Percentiles rank a stretch among this genome's conserved stretches.
These are phyloP conservation scores for Trichosporon asahii DNA, from an alignment of 1,284 basidiomycete genomes.

Conservation along the genomic window DNA sequence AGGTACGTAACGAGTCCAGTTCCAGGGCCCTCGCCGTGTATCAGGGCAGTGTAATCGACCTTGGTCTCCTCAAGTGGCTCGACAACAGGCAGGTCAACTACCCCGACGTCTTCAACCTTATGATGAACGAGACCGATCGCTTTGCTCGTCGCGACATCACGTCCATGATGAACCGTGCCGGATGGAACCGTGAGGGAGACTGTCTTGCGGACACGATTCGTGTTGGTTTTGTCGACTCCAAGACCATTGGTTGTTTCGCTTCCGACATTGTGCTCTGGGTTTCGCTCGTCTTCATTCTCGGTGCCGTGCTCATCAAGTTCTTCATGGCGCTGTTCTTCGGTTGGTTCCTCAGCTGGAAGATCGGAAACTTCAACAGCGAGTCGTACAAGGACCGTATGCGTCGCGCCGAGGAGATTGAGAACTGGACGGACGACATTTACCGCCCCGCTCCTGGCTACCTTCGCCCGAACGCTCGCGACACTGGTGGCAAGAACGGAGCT, in stretches of 20 bases:
- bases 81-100: slow-evolving; percentile 72
- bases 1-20: slow-evolving; percentile 59
- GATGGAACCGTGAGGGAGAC: slow-evolving; percentile 61
- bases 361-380: slow-evolving; percentile 91
- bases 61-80: slow-evolving; percentile 79
- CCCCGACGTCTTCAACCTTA: slow-evolving; percentile 73
- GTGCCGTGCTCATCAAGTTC: slow-evolving; percentile 93
- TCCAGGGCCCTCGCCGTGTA: slow-evolving; percentile 15
- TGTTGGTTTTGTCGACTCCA: slow-evolving; percentile 91
- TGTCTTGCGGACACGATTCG: slow-evolving; percentile 83
- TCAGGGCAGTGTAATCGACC: slow-evolving; percentile 76
- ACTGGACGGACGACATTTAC: slow-evolving; percentile 96
- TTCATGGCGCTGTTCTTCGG: slow-evolving; percentile 93
- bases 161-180: slow-evolving; percentile 69
- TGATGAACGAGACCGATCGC: slow-evolving; percentile 64
- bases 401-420: slow-evolving; percentile 85
- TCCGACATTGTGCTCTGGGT: slow-evolving; percentile 91
- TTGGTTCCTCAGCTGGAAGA: slow-evolving; percentile 93
- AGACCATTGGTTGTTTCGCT: slow-evolving; percentile 91
- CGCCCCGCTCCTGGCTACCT: slow-evolving; percentile 86
- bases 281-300: slow-evolving; percentile 95
- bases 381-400: slow-evolving; percentile 92
- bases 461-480: slow-evolving; percentile 75
- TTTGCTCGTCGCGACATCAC: slow-evolving; percentile 83
- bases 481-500: slow-evolving; percentile 53